Evolutionary conservation across 495 filamentous ascomycete species (phyloP).

Genomic region (Rusavskia elegans): DNA sequence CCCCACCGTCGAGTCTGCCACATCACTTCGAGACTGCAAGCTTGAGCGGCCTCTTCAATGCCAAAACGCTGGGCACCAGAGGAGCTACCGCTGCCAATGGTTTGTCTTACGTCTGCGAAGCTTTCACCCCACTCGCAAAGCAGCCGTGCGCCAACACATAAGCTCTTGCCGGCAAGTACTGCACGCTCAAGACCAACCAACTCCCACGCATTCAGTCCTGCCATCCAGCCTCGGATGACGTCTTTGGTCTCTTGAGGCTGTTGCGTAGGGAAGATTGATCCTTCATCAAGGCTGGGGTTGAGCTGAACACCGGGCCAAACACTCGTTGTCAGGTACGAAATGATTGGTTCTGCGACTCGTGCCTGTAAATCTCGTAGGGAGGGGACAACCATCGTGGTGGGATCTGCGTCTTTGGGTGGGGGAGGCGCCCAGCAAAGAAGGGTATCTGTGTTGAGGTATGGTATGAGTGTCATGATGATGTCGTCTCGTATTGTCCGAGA

Average conservation of each 20-base stretch:
- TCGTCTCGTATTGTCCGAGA: constrained; percentile 28
- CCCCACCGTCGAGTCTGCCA: constrained; percentile 91
- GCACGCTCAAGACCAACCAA: constrained; percentile 74
- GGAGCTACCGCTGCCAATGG: constrained; percentile 11
- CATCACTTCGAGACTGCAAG: constrained; percentile 67
- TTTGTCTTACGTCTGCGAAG: constrained; percentile 23
- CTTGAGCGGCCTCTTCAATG: constrained; percentile 50
- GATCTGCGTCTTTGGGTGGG: constrained; percentile 22
- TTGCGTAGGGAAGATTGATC: constrained; percentile 50
- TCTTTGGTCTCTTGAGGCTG: constrained; percentile 60
- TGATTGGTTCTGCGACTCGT: constrained; percentile 45
- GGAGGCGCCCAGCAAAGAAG: constrained; percentile 85
- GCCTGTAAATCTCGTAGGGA: constrained; percentile 60
- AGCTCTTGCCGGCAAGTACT: constrained; percentile 69
- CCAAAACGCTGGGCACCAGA: constrained; percentile 24
- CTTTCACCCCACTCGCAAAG: constrained; percentile 81
- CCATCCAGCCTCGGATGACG: constrained; percentile 67
- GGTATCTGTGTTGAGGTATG: constrained; percentile 84
- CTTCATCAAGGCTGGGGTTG: constrained; percentile 52
- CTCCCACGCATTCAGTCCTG: constrained; percentile 53
- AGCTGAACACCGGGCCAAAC: constrained; percentile 84
- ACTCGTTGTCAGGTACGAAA: constrained; percentile 47
- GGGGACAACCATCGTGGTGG: constrained; percentile 18
- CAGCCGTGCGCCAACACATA: constrained; percentile 61
- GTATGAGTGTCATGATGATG: constrained; percentile 52